Evolutionary conservation across 2,329 filamentous ascomycete genomes (phyloP), one percentile per base, ranked within the genome.

Genomic region (Fonsecaea erecta): DNA sequence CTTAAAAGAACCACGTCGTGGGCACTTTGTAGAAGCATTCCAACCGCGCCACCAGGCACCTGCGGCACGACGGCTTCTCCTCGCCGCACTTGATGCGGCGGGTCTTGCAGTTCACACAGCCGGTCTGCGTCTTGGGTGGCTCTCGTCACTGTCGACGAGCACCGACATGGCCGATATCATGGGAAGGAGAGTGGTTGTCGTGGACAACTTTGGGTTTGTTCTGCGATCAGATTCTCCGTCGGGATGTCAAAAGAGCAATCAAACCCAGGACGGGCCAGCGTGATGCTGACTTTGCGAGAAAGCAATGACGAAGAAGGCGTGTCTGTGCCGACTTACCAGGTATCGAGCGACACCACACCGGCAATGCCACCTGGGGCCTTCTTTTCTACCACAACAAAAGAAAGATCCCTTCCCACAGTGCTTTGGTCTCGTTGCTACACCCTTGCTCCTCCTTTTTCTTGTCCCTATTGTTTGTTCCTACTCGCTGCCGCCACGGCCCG

Each of bases 41-140:
- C 34, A 37, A 37, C 34, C 12, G 34, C 4, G 34, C 8, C 8
- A 37, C 12, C 6, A 37, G 6, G 34, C 34, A 37, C 34, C 34
- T 5, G 34, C 34, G 34, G 34, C 52, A 55, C 24, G 21, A 34
- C 34, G 26, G 26, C 24, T 35, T 30, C 52, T 35, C 26, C 24
- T 55, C 52, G 21, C 52, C 52, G 32, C 26, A 55, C 52, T 55
- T 61, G 58, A 61, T 28, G 14, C 46, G 18, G 11, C 58, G 58
- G 40, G 14, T 14, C 34, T 61, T 61, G 58, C 58, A 61, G 28
- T 37, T 56, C 21, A 32, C 32, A 37, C 34, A 32, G 16, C 34
- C 21, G 12, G 14, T 34, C 21, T 12, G 28, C 14, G 28, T 16
- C 26, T 56, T 34, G 4, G 34, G 34, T 37, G 34, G 34, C 7